These are phyloP conservation scores for Solanum medicagineum DNA, from an alignment of 257 asterid genomes.

Conservation along the genomic window DNA sequence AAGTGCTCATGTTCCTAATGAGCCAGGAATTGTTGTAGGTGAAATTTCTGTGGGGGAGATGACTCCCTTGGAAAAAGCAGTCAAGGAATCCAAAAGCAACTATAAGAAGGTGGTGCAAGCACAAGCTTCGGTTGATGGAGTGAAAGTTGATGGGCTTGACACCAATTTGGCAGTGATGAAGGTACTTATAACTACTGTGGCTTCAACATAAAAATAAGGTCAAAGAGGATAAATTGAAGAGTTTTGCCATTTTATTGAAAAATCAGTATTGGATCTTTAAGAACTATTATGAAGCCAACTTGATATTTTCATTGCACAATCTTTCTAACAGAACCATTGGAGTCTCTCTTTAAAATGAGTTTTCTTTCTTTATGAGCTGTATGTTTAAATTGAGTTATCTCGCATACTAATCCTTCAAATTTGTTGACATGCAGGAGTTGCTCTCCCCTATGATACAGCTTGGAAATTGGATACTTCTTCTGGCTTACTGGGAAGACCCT, in stretches of 20 bases:
- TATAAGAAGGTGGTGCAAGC: conserved; percentile 62
- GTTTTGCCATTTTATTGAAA: neutral
- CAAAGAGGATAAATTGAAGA: neutral
- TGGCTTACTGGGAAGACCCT: conserved; percentile 76
- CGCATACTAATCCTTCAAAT: neutral
- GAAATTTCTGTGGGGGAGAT: conserved; percentile 75
- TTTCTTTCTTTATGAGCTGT: neutral
- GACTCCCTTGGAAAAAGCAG: conserved; percentile 74
- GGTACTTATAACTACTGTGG: conserved; percentile 27
- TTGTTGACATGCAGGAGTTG: conserved; percentile 58
- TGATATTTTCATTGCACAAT: neutral
- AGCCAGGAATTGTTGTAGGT: conserved; percentile 55
- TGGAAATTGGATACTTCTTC: conserved; percentile 49
- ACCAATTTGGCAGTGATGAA: conserved; percentile 90
- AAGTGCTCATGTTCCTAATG: conserved; percentile 26
- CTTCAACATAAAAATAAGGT: neutral
- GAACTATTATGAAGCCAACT: neutral
- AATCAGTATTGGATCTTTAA: neutral
- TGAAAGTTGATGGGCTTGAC: conserved; percentile 83
- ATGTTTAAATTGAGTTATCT: neutral
- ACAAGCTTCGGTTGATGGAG: conserved; percentile 85
- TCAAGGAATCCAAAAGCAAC: conserved; percentile 71
- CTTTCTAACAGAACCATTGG: neutral
- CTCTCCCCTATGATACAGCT: conserved; percentile 59
- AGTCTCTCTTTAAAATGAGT: neutral